Evolutionary conservation across 495 filamentous ascomycete genomes (phyloP).

Genomic region (Trichoderma virens): DNA sequence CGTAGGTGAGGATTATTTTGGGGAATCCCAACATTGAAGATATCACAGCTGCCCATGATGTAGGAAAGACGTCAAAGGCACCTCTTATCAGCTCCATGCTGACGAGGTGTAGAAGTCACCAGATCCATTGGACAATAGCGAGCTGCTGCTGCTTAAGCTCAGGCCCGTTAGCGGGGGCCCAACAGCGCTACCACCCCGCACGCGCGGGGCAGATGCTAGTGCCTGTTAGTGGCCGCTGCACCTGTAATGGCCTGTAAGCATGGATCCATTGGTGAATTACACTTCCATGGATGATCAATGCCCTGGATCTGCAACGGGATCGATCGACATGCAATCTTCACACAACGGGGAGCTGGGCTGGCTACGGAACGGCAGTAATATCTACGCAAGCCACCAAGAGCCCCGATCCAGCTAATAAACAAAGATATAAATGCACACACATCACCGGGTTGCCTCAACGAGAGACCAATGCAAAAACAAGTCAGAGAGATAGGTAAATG

Average conservation of each 20-base stretch:
- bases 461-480: neutral
- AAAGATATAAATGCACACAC: too few species aligned
- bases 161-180: neutral
- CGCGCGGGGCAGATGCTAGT: neutral
- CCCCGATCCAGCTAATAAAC: too few species aligned
- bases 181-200: neutral
- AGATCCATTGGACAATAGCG: too few species aligned
- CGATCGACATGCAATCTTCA: too few species aligned
- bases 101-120: neutral
- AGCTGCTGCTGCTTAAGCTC: neutral
- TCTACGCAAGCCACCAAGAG: too few species aligned
- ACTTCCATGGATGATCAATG: too few species aligned
- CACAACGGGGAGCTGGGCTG: too few species aligned
- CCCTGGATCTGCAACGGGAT: too few species aligned
- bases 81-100: neutral
- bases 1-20: neutral
- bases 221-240: neutral
- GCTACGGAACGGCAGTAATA: too few species aligned
- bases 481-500: neutral
- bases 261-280: neutral
- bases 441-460: too few species aligned
- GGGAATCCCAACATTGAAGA: neutral
- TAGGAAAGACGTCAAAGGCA: conserved; percentile 5
- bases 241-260: neutral
- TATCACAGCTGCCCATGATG: neutral